phyloP scores from a whole-genome alignment of 1,139 yeast genomes.

The Candida frijolesensis region DNA sequence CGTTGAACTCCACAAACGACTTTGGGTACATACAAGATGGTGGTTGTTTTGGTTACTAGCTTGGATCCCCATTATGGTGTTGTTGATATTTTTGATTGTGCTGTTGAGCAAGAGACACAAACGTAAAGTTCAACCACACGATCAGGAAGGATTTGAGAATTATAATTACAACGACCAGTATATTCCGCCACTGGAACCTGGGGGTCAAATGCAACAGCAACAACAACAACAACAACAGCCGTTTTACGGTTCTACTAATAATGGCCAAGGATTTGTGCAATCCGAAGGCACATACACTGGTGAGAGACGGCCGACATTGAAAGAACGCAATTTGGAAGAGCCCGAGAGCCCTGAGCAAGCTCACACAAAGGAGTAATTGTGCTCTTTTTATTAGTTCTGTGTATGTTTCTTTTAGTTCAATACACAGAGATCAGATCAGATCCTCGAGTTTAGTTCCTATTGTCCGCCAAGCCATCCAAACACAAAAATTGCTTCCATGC shows the following conservation, averaged over 20 bases:
- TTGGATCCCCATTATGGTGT: background rate
- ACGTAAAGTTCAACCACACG: background rate
- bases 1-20: background rate
- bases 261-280: background rate
- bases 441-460: too few relatives aligned
- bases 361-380: background rate
- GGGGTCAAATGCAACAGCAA: background rate
- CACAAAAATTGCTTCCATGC: too few relatives aligned
- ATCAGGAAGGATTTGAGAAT: background rate
- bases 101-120: background rate
- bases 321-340: background rate
- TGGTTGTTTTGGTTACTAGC: conserved; percentile 2
- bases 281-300: background rate
- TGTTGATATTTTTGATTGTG: background rate
- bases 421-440: background rate
- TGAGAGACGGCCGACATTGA: background rate
- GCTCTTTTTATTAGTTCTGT: background rate
- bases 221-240: background rate
- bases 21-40: background rate
- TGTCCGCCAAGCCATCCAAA: too few relatives aligned
- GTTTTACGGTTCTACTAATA: background rate
- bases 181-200: background rate
- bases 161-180: background rate
- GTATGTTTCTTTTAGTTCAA: background rate
- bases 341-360: background rate